These are phyloP conservation scores for Pholiota adiposa DNA, from an alignment of 1,284 basidiomycete genomes.

Conservation along the genomic window DNA sequence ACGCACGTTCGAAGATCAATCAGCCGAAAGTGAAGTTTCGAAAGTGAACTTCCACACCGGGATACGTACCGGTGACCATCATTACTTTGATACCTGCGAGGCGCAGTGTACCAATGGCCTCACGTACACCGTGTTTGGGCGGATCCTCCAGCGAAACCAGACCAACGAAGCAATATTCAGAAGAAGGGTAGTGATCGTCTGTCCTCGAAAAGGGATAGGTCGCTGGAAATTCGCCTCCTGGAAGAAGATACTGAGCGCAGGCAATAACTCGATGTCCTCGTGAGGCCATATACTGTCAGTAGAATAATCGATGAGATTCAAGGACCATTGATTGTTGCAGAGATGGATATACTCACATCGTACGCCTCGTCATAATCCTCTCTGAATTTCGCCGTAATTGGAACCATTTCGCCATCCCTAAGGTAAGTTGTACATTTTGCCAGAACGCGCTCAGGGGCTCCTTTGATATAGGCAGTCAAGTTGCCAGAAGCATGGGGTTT, in stretches of 20 bases:
- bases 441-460: constrained; percentile 69
- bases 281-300: constrained; percentile 67
- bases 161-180: constrained; percentile 64
- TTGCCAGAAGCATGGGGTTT: constrained; percentile 53
- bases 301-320: not conserved
- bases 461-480: constrained; percentile 64
- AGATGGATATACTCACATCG: constrained; percentile 42
- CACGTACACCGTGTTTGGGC: constrained; percentile 71
- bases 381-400: constrained; percentile 61
- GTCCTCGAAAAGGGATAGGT: constrained; percentile 58
- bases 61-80: constrained; percentile 64
- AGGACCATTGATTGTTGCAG: not conserved
- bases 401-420: constrained; percentile 49
- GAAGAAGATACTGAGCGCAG: constrained; percentile 62
- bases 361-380: constrained; percentile 62
- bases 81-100: constrained; percentile 74
- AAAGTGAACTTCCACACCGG: not conserved
- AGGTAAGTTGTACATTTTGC: constrained; percentile 65
- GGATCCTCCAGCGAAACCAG: constrained; percentile 72
- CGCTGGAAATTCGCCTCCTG: constrained; percentile 47
- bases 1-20: not conserved
- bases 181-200: constrained; percentile 55
- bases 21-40: not conserved
- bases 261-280: constrained; percentile 73
- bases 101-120: constrained; percentile 69